Conservation (phyloP, 352 stramenopile genomes). For the Phytopythium vexans region DNA sequence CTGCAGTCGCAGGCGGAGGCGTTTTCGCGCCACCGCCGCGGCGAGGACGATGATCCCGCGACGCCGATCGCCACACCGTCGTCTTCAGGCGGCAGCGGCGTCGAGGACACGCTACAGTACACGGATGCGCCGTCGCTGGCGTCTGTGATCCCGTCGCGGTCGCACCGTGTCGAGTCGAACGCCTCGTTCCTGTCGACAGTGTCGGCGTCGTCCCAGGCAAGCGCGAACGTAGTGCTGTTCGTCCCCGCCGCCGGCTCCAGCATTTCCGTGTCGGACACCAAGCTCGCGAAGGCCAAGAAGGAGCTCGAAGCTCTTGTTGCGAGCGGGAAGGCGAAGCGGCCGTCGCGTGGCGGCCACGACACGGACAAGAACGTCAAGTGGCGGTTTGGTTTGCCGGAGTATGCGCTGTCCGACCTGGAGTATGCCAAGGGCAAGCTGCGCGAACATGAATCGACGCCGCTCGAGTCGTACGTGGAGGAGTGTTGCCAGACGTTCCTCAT, state of each 20-base stretch:
- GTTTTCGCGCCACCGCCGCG: conserved; percentile 4
- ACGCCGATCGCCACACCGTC: conserved; percentile 22
- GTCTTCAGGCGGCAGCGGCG: conserved; percentile 7
- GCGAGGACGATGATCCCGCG: conserved; percentile 23
- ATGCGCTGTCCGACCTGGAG: conserved; percentile 70
- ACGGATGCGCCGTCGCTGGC: not conserved
- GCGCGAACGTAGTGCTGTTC: conserved; percentile 69
- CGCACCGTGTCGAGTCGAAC: conserved; percentile 22
- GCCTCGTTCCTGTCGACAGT: conserved; percentile 24
- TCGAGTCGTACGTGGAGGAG: conserved; percentile 71
- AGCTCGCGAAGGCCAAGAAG: conserved; percentile 52
- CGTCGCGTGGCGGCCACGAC: conserved; percentile 27
- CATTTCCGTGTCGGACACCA: conserved; percentile 60
- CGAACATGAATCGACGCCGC: conserved; percentile 47
- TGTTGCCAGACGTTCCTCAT: conserved; percentile 79
- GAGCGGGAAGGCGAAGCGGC: conserved; percentile 40
- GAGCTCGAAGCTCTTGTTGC: conserved; percentile 54
- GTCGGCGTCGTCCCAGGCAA: conserved; percentile 22
- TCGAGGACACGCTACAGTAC: not conserved
- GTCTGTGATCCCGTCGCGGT: conserved; percentile 4
- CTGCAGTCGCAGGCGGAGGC: conserved; percentile 14
- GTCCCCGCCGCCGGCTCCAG: conserved; percentile 61
- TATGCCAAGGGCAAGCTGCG: conserved; percentile 61
- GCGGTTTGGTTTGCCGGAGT: conserved; percentile 69
- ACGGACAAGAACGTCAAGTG: conserved; percentile 34